Evolutionary conservation across 805 yeast genomes (phyloP).

Genomic region (Yarrowia sp.): DNA sequence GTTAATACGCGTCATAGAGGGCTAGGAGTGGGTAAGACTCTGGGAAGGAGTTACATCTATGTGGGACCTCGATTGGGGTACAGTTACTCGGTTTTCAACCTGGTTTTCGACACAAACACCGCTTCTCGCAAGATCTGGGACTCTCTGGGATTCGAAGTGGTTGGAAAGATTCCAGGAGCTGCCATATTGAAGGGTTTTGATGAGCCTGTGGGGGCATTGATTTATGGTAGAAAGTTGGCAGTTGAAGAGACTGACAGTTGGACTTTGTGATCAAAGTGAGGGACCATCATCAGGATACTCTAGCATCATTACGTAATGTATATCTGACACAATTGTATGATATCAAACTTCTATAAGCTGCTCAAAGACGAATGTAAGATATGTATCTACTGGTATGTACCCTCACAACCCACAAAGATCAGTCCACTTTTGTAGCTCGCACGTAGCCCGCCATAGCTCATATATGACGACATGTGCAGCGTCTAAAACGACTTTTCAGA

Average conservation of each 20-base stretch:
- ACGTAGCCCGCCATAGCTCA: too few species aligned
- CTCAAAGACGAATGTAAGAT: too few species aligned
- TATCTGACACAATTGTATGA: too few species aligned
- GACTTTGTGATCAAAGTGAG: not conserved
- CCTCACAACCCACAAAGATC: too few species aligned
- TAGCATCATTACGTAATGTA: too few species aligned
- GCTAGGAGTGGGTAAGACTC: slow-evolving; percentile 85
- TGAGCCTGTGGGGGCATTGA: slow-evolving; percentile 82
- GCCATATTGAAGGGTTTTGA: slow-evolving; percentile 87
- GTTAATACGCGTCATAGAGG: slow-evolving; percentile 94
- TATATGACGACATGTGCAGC: too few species aligned
- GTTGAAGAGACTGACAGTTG: slow-evolving; percentile 48
- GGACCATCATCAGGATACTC: too few species aligned
- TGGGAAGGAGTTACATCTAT: slow-evolving; percentile 80
- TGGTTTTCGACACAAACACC: slow-evolving; percentile 88
- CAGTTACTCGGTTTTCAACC: slow-evolving; percentile 79
- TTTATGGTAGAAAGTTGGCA: slow-evolving; percentile 81
- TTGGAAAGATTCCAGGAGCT: slow-evolving; percentile 83
- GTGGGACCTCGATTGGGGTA: slow-evolving; percentile 94
- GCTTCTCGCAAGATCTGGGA: slow-evolving; percentile 84
- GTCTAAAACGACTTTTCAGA: too few species aligned
- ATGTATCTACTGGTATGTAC: too few species aligned
- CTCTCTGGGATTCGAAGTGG: slow-evolving; percentile 71
- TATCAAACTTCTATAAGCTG: too few species aligned
- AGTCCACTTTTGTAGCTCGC: too few species aligned